Conservation (phyloP, 768 basidiomycete species). For the Kwoniella europaea region DNA sequence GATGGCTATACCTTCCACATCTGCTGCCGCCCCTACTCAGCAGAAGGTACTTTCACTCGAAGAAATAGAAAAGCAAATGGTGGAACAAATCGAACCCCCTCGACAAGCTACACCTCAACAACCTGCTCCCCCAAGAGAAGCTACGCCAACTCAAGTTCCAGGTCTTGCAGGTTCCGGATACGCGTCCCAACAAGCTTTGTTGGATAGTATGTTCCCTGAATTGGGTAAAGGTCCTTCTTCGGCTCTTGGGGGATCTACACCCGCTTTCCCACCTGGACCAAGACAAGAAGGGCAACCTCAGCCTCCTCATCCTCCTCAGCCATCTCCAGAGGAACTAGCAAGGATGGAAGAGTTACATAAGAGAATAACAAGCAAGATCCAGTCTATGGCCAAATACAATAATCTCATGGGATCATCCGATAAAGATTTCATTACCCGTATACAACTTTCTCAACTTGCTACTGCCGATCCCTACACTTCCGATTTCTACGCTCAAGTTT, state of each 20-base stretch:
- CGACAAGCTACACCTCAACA: conserved; percentile 25
- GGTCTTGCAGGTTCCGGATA: conserved; percentile 43
- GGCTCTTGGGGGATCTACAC: conserved; percentile 16
- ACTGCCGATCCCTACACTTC: conserved; percentile 97
- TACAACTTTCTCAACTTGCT: conserved; percentile 97
- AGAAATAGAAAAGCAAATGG: conserved; percentile 55
- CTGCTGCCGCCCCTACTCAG: conserved; percentile 19
- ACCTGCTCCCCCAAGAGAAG: conserved; percentile 26
- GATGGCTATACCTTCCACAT: conserved; percentile 26
- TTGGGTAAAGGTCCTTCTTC: conserved; percentile 25
- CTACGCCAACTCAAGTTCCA: conserved; percentile 32
- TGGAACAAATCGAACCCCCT: conserved; percentile 33
- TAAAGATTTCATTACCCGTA: conserved; percentile 99
- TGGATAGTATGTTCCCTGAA: conserved; percentile 55
- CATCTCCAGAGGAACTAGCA: conserved; percentile 42
- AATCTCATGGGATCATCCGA: conserved; percentile 64
- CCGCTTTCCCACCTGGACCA: conserved; percentile 20
- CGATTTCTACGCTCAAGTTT: conserved; percentile 98
- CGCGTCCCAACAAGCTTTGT: conserved; percentile 46
- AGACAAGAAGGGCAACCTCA: neutral
- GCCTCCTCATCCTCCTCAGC: conserved; percentile 16
- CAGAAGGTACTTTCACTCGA: conserved; percentile 46
- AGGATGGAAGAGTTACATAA: conserved; percentile 38
- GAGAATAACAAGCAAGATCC: conserved; percentile 52
- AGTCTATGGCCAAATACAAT: conserved; percentile 56